Evolutionary conservation across 225 moss, liverwort and hornwort genomes (phyloP).

Genomic region (Pseudisothecium myosuroides): DNA sequence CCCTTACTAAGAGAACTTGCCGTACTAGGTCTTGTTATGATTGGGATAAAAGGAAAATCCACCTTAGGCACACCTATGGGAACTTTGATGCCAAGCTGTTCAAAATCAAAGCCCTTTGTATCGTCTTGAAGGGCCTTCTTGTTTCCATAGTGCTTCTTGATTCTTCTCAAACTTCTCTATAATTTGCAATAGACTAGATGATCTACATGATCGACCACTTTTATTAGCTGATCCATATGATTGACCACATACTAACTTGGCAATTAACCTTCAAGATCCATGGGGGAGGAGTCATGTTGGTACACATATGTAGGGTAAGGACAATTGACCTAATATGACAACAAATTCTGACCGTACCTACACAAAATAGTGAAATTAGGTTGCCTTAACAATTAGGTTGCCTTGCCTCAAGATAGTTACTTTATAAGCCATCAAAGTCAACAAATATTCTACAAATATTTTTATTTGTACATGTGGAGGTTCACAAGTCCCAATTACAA

Average conservation of each 20-base stretch:
- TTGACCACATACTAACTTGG: accelerated
- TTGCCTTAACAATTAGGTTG: too few species aligned
- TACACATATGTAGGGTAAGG: background rate
- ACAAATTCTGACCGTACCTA: accelerated
- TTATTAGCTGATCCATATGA: background rate
- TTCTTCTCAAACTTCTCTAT: background rate
- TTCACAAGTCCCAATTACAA: too few species aligned
- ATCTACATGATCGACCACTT: background rate
- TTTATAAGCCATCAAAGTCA: too few species aligned
- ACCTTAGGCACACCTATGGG: accelerated
- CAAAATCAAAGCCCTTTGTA: background rate
- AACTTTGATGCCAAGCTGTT: background rate
- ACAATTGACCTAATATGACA: background rate
- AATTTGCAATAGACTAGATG: background rate
- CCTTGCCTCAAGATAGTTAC: too few species aligned
- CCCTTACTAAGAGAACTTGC: background rate
- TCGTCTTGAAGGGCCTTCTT: background rate
- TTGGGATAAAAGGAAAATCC: accelerated
- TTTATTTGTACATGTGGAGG: too few species aligned
- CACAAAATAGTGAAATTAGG: too few species aligned
- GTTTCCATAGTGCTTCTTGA: accelerated
- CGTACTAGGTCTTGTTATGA: accelerated
- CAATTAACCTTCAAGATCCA: background rate
- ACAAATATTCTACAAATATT: too few species aligned
- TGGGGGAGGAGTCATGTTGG: accelerated